Percentiles rank a stretch among this genome's conserved stretches.
These are phyloP conservation scores for Ceratobasidium sp. DNA, from an alignment of 1,284 basidiomycete genomes.

Conservation along the genomic window DNA sequence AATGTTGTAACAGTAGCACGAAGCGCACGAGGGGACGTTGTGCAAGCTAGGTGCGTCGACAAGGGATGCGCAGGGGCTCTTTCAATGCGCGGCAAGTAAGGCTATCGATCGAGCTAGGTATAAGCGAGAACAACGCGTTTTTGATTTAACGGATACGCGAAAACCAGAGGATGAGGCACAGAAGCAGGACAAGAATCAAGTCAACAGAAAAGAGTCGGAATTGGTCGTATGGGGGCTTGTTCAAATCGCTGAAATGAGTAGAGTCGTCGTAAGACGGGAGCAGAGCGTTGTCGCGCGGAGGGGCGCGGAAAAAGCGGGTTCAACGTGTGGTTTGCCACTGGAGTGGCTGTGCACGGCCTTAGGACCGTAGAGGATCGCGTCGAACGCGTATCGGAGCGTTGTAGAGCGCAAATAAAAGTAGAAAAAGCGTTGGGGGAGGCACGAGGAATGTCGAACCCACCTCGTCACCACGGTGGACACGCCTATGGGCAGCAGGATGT, in stretches of 20 bases:
- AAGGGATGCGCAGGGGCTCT: not conserved
- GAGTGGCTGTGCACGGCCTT: not conserved
- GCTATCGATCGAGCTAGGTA: not conserved
- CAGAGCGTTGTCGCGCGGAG: not conserved
- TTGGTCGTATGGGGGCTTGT: not conserved
- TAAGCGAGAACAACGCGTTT: not conserved
- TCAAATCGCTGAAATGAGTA: not conserved
- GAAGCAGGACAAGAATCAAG: not conserved
- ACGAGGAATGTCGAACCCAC: not conserved
- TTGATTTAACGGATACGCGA: not conserved
- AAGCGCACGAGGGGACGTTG: no score
- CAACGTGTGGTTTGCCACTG: not conserved
- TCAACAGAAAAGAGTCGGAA: not conserved
- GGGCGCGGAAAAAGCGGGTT: not conserved
- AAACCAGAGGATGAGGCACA: not conserved
- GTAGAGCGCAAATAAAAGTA: not conserved
- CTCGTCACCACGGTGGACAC: constrained; percentile 2
- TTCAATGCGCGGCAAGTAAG: not conserved
- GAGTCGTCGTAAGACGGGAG: not conserved
- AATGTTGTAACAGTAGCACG: no score
- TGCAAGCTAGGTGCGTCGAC: no score
- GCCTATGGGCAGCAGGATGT: not conserved
- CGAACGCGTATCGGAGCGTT: not conserved
- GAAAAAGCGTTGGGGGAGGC: no score
- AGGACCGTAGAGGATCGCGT: not conserved